Evolutionary conservation across 495 filamentous ascomycete species (phyloP), one percentile per base, ranked within the genome.

Genomic region (Penicillium odoratum): DNA sequence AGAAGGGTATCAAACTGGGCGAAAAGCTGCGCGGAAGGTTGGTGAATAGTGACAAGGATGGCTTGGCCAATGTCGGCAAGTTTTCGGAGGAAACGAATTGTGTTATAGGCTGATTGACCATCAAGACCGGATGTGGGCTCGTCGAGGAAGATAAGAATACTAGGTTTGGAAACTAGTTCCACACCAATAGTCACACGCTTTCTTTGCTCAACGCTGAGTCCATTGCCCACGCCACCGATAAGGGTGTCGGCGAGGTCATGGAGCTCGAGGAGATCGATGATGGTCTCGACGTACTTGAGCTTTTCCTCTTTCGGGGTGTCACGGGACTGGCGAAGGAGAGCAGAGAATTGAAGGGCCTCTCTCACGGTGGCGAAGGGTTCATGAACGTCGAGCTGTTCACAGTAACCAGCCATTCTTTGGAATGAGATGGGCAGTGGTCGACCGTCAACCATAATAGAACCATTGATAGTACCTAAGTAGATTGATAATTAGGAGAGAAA

Each of bases 371-470:
- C 73, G 6, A 73, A 82, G 1, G 77, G 72, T 45, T 85, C 82
- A 55, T 87, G 83, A 2, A 87, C 69, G 62, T 88, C 87, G 61
- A 81, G 66, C 56, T 87, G 85, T 56, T 87, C 80, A 31, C 76
- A 79, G 61, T 84, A 87, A 5, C 83, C 83, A 4, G 81, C 77
- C 16, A 63, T 68, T 48, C 93, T 84, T 61, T 94, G 91, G 80
- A 96, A 96, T 0, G 89, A 92, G 3, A 82, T 76, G 50, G 93
- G 89, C 15, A 89, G 81, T 13, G 82, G 88, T 26, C 80, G 81
- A 3, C 91, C 92, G 60, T 96, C 89, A 15, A 97, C 91, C 15
- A 94, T 71, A 80, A 95, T 89, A 50, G 92, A 87, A 18, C 93
- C 93, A 3, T 82, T 83, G 55, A 97, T 91, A 3, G 93, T 88